Evolutionary conservation across 2,329 filamentous ascomycete genomes (phyloP).

Genomic region (Botrytis aclada): DNA sequence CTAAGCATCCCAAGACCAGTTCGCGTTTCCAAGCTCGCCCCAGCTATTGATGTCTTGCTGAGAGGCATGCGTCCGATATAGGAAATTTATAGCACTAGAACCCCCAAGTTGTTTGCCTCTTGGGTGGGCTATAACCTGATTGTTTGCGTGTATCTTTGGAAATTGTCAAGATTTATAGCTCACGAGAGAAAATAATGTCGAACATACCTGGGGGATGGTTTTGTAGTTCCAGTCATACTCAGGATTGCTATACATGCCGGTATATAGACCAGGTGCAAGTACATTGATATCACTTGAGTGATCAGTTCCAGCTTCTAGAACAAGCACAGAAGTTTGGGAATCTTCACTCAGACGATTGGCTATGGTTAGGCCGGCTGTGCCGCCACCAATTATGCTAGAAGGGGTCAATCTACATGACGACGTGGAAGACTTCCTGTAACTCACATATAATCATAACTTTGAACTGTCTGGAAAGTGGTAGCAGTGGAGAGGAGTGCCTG

Average conservation of each 20-base stretch:
- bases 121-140: conserved; percentile 24
- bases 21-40: conserved; percentile 32
- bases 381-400: conserved; percentile 6
- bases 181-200: not conserved
- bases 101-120: conserved; percentile 40
- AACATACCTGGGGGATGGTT: conserved; percentile 16
- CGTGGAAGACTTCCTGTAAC: not conserved
- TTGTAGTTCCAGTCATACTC: conserved; percentile 25
- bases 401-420: not conserved
- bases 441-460: conserved; percentile 11
- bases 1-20: conserved; percentile 36
- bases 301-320: conserved; percentile 24
- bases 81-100: conserved; percentile 39
- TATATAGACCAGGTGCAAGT: conserved; percentile 2
- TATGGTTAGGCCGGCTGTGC: conserved; percentile 16
- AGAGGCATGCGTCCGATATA: conserved; percentile 29
- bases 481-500: not conserved
- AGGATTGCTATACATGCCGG: conserved; percentile 24
- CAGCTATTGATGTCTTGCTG: conserved; percentile 41
- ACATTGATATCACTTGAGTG: conserved; percentile 9
- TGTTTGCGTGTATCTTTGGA: conserved; percentile 14
- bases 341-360: conserved; percentile 23
- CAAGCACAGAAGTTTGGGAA: conserved; percentile 18
- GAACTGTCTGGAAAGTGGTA: not conserved
- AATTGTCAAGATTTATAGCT: not conserved